Base-by-base conservation (phyloP, 2,329 filamentous ascomycete genomes). In the Clarireedia hainanense region DNA sequence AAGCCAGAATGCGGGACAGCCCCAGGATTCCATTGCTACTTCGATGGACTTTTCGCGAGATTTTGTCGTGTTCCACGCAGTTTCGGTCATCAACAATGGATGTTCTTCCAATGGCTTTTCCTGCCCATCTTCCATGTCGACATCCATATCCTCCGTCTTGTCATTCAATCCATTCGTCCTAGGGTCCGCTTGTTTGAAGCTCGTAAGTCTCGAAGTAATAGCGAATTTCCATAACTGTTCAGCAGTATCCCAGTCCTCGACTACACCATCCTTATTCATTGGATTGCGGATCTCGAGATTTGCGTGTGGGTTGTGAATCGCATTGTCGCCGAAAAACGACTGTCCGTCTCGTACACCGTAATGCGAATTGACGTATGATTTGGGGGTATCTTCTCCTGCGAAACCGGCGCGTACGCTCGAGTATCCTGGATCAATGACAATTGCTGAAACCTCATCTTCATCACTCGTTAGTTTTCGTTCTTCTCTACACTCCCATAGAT, bases 21-120 rank as follows among this genome's bases (percentile, higher is more conserved):
- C 91, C 91, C 94, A 99, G 68, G 84, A 89, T 77, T 99, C 94
- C 86, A 99, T 96, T 58, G 90, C 91, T 60, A 97, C 84, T 75
- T 99, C 94, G 66, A 96, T 92, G 42, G 87, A 86, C 80, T 94
- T 95, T 75, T 99, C 94, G 58, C 95, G 81, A 58, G 88, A 83
- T 75, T 96, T 96, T 45, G 81, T 73, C 26, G 84, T 80, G 73
- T 96, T 97, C 91, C 92, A 97, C 10, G 89, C 88, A 14, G 91
- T 88, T 73, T 99, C 94, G 0, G 90, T 96, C 81, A 99, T 86
- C 57, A 99, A 78, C 58, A 99, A 75, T 6, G 94, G 95, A 71
- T 89, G 94, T 71, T 97, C 94, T 50, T 86, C 83, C 60, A 99
- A 77, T 6, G 89, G 83, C 73, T 91, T 94, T 71, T 95, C 79